phyloP scores from a whole-genome alignment of 306 rosid species.

The cucumber (Cucumis sativus) region Cucumber_9930_V3 NC_026660.2:10200001-10200500 shows the following conservation, averaged over 20 bases:
- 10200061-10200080: constrained; percentile 25
- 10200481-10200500: constrained; percentile 20
- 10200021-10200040: constrained; percentile 48
- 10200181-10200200: constrained; percentile 33
- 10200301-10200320: constrained; percentile 35
- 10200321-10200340: constrained; percentile 38
- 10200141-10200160: constrained; percentile 42
- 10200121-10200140: constrained; percentile 50
- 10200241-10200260: constrained; percentile 28
- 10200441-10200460: constrained; percentile 8
- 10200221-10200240: constrained; percentile 22
- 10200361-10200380: constrained; percentile 38
- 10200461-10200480: background rate
- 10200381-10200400: constrained; percentile 34
- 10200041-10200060: constrained; percentile 38
- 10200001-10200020: background rate
- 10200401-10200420: constrained; percentile 39
- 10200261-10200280: constrained; percentile 24
- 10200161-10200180: constrained; percentile 32
- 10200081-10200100: constrained; percentile 30
- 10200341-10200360: constrained; percentile 20
- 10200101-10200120: constrained; percentile 47
- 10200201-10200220: constrained; percentile 30
- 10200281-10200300: constrained; percentile 46
- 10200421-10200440: constrained; percentile 28